phyloP scores from a whole-genome alignment of 257 asterid species.

The Asclepias syriaca region DNA sequence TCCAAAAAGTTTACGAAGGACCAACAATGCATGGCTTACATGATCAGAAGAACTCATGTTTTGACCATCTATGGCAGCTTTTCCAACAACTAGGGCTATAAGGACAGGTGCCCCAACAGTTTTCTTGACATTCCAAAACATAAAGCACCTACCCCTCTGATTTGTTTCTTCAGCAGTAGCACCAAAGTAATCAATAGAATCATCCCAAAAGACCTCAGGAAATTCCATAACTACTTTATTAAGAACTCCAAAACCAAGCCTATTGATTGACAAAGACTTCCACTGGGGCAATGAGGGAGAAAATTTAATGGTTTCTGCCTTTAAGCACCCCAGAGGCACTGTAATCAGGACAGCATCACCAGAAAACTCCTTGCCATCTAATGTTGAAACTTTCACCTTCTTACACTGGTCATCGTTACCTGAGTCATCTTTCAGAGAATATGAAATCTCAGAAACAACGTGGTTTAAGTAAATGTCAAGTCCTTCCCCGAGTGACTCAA shows the following conservation, averaged over 20 bases:
- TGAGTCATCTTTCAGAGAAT: slow-evolving; percentile 33
- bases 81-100: slow-evolving; percentile 91
- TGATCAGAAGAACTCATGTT: slow-evolving; percentile 58
- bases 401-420: slow-evolving; percentile 28
- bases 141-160: slow-evolving; percentile 90
- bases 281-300: slow-evolving; percentile 89
- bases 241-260: slow-evolving; percentile 96
- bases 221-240: slow-evolving; percentile 94
- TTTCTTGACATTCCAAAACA: slow-evolving; percentile 98
- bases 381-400: slow-evolving; percentile 68
- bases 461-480: slow-evolving; percentile 68
- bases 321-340: slow-evolving; percentile 95
- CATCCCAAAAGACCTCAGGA: slow-evolving; percentile 96
- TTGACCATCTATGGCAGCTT: slow-evolving; percentile 92
- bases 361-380: slow-evolving; percentile 71
- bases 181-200: slow-evolving; percentile 88
- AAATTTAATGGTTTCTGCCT: slow-evolving; percentile 76
- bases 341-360: slow-evolving; percentile 93
- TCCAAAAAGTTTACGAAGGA: slow-evolving; percentile 93
- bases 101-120: slow-evolving; percentile 99
- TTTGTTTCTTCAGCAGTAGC: slow-evolving; percentile 84
- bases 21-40: slow-evolving; percentile 71
- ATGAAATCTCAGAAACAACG: slow-evolving; percentile 63
- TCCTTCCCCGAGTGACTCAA: slow-evolving; percentile 84
- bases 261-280: slow-evolving; percentile 70